Percentiles rank a stretch among this genome's conserved stretches.
phyloP scores from a whole-genome alignment of 2,329 filamentous ascomycete species.

The Aspergillus caelatus region DNA sequence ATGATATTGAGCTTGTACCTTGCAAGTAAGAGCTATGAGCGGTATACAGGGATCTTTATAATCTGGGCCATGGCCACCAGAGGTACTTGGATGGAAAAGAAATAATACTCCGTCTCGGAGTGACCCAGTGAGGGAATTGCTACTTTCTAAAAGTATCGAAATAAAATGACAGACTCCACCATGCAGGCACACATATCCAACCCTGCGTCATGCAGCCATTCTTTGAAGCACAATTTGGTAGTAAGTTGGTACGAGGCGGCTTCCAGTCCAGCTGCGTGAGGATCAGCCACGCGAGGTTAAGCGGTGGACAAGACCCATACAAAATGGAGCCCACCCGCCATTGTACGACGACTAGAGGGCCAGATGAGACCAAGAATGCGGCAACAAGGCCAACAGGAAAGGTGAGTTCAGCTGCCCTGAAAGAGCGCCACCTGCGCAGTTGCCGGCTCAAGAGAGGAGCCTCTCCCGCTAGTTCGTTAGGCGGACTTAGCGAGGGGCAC shows the following conservation, averaged over 20 bases:
- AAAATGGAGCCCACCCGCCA: slow-evolving; percentile 7
- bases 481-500: slow-evolving; percentile 14
- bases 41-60: slow-evolving; percentile 15
- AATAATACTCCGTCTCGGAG: slow-evolving; percentile 11
- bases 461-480: slow-evolving; percentile 25
- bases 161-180: slow-evolving; percentile 18
- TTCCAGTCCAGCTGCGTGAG: slow-evolving; percentile 26
- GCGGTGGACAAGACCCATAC: slow-evolving; percentile 17
- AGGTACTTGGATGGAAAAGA: slow-evolving; percentile 10
- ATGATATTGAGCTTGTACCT: neutral
- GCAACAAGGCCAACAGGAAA: slow-evolving; percentile 20
- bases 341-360: slow-evolving; percentile 18
- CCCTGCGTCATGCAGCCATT: slow-evolving; percentile 12
- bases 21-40: neutral
- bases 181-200: slow-evolving; percentile 21
- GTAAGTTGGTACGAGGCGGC: slow-evolving; percentile 13
- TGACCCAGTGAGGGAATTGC: slow-evolving; percentile 10
- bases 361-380: slow-evolving; percentile 16
- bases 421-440: slow-evolving; percentile 24
- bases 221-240: slow-evolving; percentile 13
- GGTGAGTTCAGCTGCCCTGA: slow-evolving; percentile 26
- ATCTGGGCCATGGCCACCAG: slow-evolving; percentile 8
- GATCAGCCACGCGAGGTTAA: slow-evolving; percentile 28
- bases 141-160: slow-evolving; percentile 17
- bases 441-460: slow-evolving; percentile 15